Conservation (phyloP, 352 stramenopile genomes). For the Plasmopara muralis region DNA sequence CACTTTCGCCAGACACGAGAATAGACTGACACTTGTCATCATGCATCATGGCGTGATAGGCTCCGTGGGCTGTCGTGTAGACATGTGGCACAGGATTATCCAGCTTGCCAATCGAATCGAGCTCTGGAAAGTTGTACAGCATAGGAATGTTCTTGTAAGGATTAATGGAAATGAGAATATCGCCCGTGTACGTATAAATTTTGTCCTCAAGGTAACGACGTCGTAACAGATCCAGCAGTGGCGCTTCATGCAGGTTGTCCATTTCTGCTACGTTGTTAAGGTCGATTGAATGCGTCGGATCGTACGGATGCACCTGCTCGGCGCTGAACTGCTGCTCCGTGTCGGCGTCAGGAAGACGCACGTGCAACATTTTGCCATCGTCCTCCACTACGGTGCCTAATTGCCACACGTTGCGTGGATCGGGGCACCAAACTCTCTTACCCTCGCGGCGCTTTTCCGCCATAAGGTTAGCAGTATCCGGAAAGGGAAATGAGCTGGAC, state of each 20-base stretch:
- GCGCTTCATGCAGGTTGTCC: slow-evolving; percentile 90
- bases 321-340: slow-evolving; percentile 75
- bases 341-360: slow-evolving; percentile 72
- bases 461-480: neutral
- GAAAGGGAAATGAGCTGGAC: slow-evolving; percentile 6
- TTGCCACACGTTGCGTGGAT: slow-evolving; percentile 83
- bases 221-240: slow-evolving; percentile 84
- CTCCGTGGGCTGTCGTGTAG: slow-evolving; percentile 77
- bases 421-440: slow-evolving; percentile 84
- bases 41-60: slow-evolving; percentile 73
- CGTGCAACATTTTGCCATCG: slow-evolving; percentile 78
- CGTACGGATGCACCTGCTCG: slow-evolving; percentile 85
- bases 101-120: slow-evolving; percentile 82
- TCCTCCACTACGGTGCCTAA: slow-evolving; percentile 82
- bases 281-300: slow-evolving; percentile 85
- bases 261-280: slow-evolving; percentile 90
- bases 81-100: slow-evolving; percentile 84
- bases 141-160: slow-evolving; percentile 93
- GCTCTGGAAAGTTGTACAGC: slow-evolving; percentile 87
- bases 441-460: slow-evolving; percentile 51
- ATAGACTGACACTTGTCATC: slow-evolving; percentile 83
- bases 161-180: slow-evolving; percentile 96
- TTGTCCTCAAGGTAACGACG: slow-evolving; percentile 85
- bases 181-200: slow-evolving; percentile 94
- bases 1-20: slow-evolving; percentile 80